Percentiles rank a stretch among this genome's conserved stretches.
These are phyloP conservation scores for Stipa capillata DNA, from an alignment of 176 grass and related monocot genomes.

Conservation along the genomic window DNA sequence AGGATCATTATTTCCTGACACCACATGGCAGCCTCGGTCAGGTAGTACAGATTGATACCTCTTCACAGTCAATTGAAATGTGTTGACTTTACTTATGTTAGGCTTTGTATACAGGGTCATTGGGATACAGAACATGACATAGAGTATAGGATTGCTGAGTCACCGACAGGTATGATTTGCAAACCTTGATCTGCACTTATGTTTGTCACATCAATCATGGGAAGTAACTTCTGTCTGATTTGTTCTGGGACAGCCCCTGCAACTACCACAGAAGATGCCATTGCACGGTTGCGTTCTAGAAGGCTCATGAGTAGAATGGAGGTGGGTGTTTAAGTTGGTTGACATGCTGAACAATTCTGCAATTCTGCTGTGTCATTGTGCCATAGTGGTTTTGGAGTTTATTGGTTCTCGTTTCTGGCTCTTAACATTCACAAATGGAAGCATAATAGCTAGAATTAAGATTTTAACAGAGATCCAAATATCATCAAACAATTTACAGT, in stretches of 20 bases:
- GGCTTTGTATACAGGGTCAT: slow-evolving; percentile 42
- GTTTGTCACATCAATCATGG: not conserved
- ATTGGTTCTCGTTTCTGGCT: not conserved
- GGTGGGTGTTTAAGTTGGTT: slow-evolving; percentile 33
- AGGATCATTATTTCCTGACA: slow-evolving; percentile 51
- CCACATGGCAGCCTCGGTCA: slow-evolving; percentile 44
- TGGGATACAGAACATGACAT: slow-evolving; percentile 70
- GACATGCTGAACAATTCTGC: not conserved
- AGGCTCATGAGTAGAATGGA: slow-evolving; percentile 94
- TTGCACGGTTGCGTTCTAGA: slow-evolving; percentile 80
- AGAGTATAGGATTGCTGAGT: slow-evolving; percentile 56
- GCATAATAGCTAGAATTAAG: not conserved
- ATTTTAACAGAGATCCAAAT: not conserved
- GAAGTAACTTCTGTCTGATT: not conserved
- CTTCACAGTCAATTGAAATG: not conserved
- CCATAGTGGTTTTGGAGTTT: not conserved
- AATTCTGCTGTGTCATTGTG: not conserved
- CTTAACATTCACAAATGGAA: slow-evolving; percentile 1
- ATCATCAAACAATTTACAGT: not conserved
- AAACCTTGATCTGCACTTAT: slow-evolving; percentile 7
- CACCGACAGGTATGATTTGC: slow-evolving; percentile 50
- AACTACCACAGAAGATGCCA: slow-evolving; percentile 85
- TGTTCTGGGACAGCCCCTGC: slow-evolving; percentile 34
- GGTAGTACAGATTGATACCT: slow-evolving; percentile 31
- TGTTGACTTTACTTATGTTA: slow-evolving; percentile 24